Base-by-base conservation (phyloP, 805 yeast species). In the Starmerella floricola region DNA sequence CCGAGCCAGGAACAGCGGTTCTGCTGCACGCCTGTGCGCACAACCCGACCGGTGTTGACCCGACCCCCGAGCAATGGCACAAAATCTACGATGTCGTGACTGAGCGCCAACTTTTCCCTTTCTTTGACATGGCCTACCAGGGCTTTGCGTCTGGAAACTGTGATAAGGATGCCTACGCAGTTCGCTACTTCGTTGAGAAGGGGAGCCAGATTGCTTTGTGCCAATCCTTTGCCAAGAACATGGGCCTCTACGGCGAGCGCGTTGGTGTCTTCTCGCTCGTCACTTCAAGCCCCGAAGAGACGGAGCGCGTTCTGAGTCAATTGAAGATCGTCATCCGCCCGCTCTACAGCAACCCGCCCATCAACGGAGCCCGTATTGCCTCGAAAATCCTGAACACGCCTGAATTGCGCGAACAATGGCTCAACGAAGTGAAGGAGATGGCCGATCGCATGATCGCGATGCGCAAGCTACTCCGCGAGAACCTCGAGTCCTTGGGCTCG, bases 31-130 rank as follows among this genome's bases (percentile, higher is more conserved):
- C 95, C 8, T 86, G 95, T 60, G 91, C 95, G 56, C 96, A 87
- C 67, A 88, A 87, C 68, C 97, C 97, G 42, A 88, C 96, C 16
- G 97, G 96, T 50, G 76, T 87, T 61, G 96, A 87, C 60, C 91
- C 94, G 47, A 75, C 84, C 15, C 62, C 65, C 21, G 82, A 75
- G 49, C 84, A 87, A 59, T 86, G 95, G 95, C 68, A 72, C 47
- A 63, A 71, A 60, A 82, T 88, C 31, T 68, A 82, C 54, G 74
- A 78, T 37, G 74, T 78, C 27, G 59, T 82, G 31, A 64, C 72
- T 53, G 60, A 67, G 37, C 73, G 74, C 59, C 65, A 71, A 34
- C 72, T 83, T 55, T 72, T 81, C 61, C 94, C 94, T 31, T 68
- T 88, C 58, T 74, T 87, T 48, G 97, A 87, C 66, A 77, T 80